A percentile compares a stretch with the other conserved stretches of the same genome.
These are phyloP conservation scores for Rostrohypoxylon terebratum DNA, from an alignment of 495 filamentous ascomycete genomes.

Conservation along the genomic window DNA sequence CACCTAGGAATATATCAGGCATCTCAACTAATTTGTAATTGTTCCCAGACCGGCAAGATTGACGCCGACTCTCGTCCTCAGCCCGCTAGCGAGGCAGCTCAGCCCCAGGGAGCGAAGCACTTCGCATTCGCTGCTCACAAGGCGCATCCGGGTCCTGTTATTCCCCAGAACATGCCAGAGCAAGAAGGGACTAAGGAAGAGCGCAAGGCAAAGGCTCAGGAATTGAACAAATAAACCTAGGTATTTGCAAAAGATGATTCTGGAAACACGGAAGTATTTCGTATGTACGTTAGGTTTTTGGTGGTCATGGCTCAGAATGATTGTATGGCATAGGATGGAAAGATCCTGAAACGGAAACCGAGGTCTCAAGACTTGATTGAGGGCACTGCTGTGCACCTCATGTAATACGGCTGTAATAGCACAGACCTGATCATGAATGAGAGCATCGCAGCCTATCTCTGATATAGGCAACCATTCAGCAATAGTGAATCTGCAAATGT, in stretches of 20 bases:
- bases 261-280: not conserved
- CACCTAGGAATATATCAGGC: not conserved
- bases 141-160: constrained; percentile 63
- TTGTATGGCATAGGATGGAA: constrained; percentile 14
- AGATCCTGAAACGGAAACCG: constrained; percentile 13
- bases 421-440: constrained; percentile 23
- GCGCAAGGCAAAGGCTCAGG: constrained; percentile 69
- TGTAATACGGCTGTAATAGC: constrained; percentile 15
- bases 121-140: constrained; percentile 61
- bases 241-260: no score
- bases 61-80: constrained; percentile 50
- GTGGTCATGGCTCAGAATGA: constrained; percentile 7
- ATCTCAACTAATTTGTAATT: constrained; percentile 1
- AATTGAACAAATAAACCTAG: constrained; percentile 74
- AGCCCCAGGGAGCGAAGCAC: constrained; percentile 43
- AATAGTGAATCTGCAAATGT: not conserved
- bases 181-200: constrained; percentile 75
- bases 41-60: constrained; percentile 48
- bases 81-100: constrained; percentile 49
- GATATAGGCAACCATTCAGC: not conserved
- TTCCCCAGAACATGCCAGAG: constrained; percentile 59
- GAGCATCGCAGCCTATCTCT: not conserved
- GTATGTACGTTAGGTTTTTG: not conserved
- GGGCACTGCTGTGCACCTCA: constrained; percentile 2
- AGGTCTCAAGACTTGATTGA: constrained; percentile 10